Percentiles rank a stretch among this genome's conserved stretches.
These are phyloP conservation scores for Plasmodium inui DNA, from an alignment of 169 alveolate species.

Conservation along the genomic window DNA sequence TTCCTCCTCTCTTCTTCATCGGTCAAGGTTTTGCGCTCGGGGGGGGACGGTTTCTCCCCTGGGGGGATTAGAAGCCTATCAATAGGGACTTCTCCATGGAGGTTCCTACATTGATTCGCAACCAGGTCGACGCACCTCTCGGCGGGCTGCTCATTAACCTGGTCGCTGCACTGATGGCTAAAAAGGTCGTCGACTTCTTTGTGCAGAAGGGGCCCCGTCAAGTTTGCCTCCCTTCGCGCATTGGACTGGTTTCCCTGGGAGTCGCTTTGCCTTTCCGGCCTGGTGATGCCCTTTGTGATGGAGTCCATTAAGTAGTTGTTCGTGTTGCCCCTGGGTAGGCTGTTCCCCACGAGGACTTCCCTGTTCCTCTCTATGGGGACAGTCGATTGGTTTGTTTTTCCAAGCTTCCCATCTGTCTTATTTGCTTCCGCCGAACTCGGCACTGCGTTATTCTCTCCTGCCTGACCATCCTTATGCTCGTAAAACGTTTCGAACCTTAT, in stretches of 20 bases:
- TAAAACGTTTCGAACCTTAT: constrained; percentile 59
- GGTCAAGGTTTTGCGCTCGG: not conserved
- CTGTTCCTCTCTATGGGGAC: not conserved
- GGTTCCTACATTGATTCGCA: not conserved
- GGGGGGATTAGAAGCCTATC: not conserved
- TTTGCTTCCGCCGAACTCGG: not conserved
- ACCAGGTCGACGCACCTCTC: not conserved
- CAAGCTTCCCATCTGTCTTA: not conserved
- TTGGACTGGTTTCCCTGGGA: not conserved
- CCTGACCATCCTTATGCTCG: not conserved
- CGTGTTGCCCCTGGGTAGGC: not conserved
- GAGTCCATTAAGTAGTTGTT: not conserved
- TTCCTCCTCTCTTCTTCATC: constrained; percentile 16
- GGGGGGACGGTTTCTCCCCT: not conserved
- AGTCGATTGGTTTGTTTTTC: not conserved
- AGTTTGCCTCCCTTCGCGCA: not conserved
- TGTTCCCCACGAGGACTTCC: not conserved
- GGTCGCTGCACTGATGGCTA: not conserved
- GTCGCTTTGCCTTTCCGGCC: not conserved
- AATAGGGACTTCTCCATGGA: not conserved
- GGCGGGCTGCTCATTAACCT: not conserved
- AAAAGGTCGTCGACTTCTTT: not conserved
- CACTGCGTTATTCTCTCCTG: not conserved
- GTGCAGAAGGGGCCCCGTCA: not conserved
- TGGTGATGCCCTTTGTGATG: not conserved